Evolutionary conservation across 768 basidiomycete species (phyloP).

Genomic region (Boletellus ananiceps): DNA sequence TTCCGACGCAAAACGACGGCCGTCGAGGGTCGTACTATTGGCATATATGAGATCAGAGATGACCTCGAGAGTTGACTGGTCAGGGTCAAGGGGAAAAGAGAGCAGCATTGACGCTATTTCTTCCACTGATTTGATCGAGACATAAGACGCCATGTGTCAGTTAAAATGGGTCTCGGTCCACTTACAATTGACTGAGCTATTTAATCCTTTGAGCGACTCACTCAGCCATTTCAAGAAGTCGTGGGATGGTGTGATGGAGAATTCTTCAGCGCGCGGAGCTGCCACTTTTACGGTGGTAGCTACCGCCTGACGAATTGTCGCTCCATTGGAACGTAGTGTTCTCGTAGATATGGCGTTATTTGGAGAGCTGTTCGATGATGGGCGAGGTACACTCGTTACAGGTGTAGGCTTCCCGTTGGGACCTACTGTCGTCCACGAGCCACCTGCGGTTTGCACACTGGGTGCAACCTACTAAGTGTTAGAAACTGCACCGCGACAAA

Average conservation of each 20-base stretch:
- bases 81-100: slow-evolving; percentile 88
- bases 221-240: slow-evolving; percentile 93
- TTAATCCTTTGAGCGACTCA: slow-evolving; percentile 73
- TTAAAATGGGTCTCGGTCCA: slow-evolving; percentile 4
- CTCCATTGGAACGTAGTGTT: slow-evolving; percentile 37
- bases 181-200: slow-evolving; percentile 53
- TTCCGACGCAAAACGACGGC: slow-evolving; percentile 90
- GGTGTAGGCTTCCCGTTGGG: slow-evolving; percentile 57
- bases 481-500: background rate
- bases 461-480: slow-evolving; percentile 29
- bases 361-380: slow-evolving; percentile 31
- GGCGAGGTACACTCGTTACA: slow-evolving; percentile 31
- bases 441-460: slow-evolving; percentile 36
- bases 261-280: slow-evolving; percentile 52
- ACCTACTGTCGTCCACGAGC: slow-evolving; percentile 87
- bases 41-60: slow-evolving; percentile 95
- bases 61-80: slow-evolving; percentile 77
- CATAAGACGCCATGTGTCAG: slow-evolving; percentile 14
- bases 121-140: slow-evolving; percentile 59
- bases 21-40: slow-evolving; percentile 92
- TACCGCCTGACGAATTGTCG: slow-evolving; percentile 35
- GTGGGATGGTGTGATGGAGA: slow-evolving; percentile 64
- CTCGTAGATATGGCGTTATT: slow-evolving; percentile 27
- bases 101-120: slow-evolving; percentile 96
- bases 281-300: slow-evolving; percentile 29